Evolutionary conservation across 805 yeast species (phyloP).

Genomic region (Kregervanrija delftensis): DNA sequence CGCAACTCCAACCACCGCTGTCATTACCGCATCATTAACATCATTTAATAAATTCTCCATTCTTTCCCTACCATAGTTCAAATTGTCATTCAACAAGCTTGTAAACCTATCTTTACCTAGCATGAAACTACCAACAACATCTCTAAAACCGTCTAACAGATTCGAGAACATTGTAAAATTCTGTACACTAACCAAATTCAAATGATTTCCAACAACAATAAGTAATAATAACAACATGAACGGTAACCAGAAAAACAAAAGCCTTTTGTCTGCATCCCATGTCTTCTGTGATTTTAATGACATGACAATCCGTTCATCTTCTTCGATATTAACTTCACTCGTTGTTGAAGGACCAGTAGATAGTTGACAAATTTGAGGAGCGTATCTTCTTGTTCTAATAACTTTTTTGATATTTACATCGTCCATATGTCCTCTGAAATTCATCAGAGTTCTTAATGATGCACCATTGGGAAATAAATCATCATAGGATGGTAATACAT

Average conservation of each 20-base stretch:
- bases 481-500: slow-evolving; percentile 63
- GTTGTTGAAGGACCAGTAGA: not conserved
- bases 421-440: slow-evolving; percentile 18
- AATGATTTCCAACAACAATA: slow-evolving; percentile 24
- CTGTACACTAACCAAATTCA: slow-evolving; percentile 19
- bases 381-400: slow-evolving; percentile 2
- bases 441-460: slow-evolving; percentile 23
- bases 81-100: slow-evolving; percentile 28
- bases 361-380: not conserved
- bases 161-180: slow-evolving; percentile 17
- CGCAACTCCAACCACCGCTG: slow-evolving; percentile 25
- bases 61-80: slow-evolving; percentile 26
- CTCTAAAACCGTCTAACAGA: slow-evolving; percentile 34
- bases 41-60: slow-evolving; percentile 30
- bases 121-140: slow-evolving; percentile 40
- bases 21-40: slow-evolving; percentile 35
- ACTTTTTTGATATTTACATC: slow-evolving; percentile 6
- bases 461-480: slow-evolving; percentile 60
- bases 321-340: not conserved
- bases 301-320: not conserved
- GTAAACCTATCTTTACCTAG: slow-evolving; percentile 38
- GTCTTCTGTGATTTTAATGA: slow-evolving; percentile 33
- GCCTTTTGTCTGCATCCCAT: slow-evolving; percentile 69
- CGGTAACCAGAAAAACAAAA: slow-evolving; percentile 89
- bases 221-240: slow-evolving; percentile 51